Conservation (phyloP, 345 rosid species). For the Barbarea vulgaris region DNA sequence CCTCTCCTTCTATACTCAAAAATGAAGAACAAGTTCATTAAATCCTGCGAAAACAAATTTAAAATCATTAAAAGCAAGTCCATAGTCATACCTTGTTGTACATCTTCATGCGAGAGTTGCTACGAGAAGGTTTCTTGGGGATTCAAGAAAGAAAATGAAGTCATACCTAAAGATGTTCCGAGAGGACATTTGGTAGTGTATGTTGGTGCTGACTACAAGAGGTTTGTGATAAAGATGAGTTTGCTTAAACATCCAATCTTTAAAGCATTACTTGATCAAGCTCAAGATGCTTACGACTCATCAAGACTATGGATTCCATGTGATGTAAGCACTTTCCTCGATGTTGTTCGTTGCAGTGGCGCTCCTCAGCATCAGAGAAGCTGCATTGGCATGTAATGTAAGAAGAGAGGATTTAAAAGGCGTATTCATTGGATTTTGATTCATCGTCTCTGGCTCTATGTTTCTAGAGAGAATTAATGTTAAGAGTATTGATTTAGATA, state of each 20-base stretch:
- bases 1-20: neutral
- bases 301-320: conserved; percentile 81
- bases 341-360: conserved; percentile 65
- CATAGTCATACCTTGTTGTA: conserved; percentile 50
- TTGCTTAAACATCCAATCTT: conserved; percentile 81
- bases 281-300: conserved; percentile 69
- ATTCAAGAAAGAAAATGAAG: conserved; percentile 44
- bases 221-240: conserved; percentile 69
- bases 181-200: conserved; percentile 85
- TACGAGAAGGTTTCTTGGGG: conserved; percentile 53
- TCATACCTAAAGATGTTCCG: conserved; percentile 80
- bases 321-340: conserved; percentile 68
- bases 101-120: conserved; percentile 52
- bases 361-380: conserved; percentile 46
- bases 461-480: conserved; percentile 28
- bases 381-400: conserved; percentile 44
- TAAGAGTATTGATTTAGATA: conserved; percentile 30
- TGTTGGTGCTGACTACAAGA: conserved; percentile 66
- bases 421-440: conserved; percentile 34
- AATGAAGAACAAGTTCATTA: conserved; percentile 52
- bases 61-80: conserved; percentile 54
- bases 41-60: conserved; percentile 52
- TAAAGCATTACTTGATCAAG: conserved; percentile 77
- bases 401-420: conserved; percentile 1
- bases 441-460: conserved; percentile 30